Percentiles rank a stretch among this genome's conserved stretches.
phyloP scores from a whole-genome alignment of 2,329 filamentous ascomycete species.

The Venturia oleaginea region DNA sequence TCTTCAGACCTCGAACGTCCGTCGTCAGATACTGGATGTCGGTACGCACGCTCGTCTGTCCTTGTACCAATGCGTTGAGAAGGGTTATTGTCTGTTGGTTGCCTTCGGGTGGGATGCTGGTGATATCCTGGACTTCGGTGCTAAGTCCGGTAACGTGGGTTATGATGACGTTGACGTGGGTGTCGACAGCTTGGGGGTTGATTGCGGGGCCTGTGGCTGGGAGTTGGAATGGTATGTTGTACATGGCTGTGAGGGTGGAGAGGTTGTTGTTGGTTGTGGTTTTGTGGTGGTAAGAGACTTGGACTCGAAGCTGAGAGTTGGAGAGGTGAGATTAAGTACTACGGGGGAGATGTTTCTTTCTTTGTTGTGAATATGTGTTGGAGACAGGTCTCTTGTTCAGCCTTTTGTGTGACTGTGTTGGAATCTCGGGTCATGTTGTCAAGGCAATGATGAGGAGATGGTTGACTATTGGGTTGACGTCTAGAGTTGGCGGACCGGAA shows the following conservation, averaged over 20 bases:
- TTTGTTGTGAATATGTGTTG: background rate
- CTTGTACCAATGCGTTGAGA: too few species aligned
- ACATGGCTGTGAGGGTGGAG: background rate
- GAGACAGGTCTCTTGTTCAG: background rate
- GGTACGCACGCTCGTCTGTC: too few species aligned
- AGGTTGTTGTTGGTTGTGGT: background rate
- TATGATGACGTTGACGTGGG: conserved; percentile 2
- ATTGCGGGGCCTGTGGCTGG: background rate
- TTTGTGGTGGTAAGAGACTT: background rate
- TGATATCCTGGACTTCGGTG: background rate
- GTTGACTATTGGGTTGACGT: background rate
- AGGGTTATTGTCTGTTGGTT: background rate
- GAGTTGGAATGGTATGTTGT: background rate
- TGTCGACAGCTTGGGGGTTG: background rate
- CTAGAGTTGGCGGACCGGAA: background rate
- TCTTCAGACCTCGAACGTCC: too few species aligned
- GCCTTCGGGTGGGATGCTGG: background rate
- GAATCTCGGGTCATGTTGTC: too few species aligned
- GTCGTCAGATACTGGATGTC: background rate
- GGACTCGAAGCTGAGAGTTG: background rate
- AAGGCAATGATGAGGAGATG: background rate
- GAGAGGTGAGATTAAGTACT: background rate
- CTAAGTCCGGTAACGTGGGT: background rate
- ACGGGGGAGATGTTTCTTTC: background rate
- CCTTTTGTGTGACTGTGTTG: background rate